Base-by-base conservation (phyloP, 2,329 filamentous ascomycete genomes). In the Aureobasidium zeae region DNA sequence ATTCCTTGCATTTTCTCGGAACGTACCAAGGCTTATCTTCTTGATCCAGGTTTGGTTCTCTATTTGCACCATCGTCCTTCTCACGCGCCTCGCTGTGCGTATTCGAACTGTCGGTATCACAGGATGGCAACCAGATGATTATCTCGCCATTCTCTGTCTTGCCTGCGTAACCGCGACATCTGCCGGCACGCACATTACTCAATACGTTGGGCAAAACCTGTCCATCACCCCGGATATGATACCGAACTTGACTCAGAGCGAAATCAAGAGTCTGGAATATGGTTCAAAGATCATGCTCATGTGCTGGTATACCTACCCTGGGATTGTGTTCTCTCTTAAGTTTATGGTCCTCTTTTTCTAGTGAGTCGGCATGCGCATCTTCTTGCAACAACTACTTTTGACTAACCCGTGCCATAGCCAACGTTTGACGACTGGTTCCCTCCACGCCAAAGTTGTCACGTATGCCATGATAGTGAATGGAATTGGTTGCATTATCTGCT, bases 61-160 rank as follows among this genome's bases (percentile, higher is more conserved):
- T 11, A 6, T 25, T 11, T 7, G 22, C 11, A 25, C 22, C 22
- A 25, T 11, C 13, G 20, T 64, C 7, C 44, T 67, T 0, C 12
- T 56, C 2, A 19, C 56, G 2, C 58, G 64, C 2, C 62, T 62
- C 11, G 49, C 45, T 6, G 59, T 66, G 3, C 57, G 64, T 0
- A 32, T 64, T 11, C 59, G 60, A 2, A 61, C 59, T 0, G 61
- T 64, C 1, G 64, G 64, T 3, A 34, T 57, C 17, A 52, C 55
- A n/a, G 56, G 61, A 0, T 49, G 65, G 2, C 55, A 59, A n/a
- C 58, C 63, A 4, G 65, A 67, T 48, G 63, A 66, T 39, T 58
- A 59, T 7, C 57, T 65, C 22, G 53, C 60, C 0, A 10, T 61
- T 5, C 36, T 62, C 1, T 61, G 64, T 9, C 31, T 58, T 1